Percentiles rank a stretch among this genome's conserved stretches.
phyloP scores from a whole-genome alignment of 345 rosid genomes.

The Passiflora organensis region DNA sequence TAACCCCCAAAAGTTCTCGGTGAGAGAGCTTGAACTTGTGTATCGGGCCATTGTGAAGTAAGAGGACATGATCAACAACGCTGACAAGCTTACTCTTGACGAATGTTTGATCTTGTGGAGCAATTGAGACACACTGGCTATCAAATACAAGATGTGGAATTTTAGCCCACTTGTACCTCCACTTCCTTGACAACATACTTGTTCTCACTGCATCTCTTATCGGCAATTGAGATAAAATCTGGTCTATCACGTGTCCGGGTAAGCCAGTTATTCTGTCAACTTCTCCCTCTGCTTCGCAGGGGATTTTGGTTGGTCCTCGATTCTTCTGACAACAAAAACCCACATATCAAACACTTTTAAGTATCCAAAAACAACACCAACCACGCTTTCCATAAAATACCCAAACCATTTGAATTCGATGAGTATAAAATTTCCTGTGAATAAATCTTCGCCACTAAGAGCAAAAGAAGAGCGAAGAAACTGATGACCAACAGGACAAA shows the following conservation, averaged over 20 bases:
- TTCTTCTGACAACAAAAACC: slow-evolving; percentile 28
- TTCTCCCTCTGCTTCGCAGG: slow-evolving; percentile 36
- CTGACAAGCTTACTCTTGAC: slow-evolving; percentile 46
- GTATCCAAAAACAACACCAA: no score
- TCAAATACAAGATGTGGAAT: slow-evolving; percentile 57
- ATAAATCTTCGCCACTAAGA: no score
- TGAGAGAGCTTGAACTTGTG: slow-evolving; percentile 66
- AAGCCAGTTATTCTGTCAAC: slow-evolving; percentile 49
- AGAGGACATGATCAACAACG: slow-evolving; percentile 57
- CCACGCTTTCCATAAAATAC: no score
- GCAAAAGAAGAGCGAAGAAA: no score
- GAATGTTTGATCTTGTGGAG: slow-evolving; percentile 44
- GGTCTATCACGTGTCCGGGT: slow-evolving; percentile 52
- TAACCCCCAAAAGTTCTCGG: slow-evolving; percentile 53
- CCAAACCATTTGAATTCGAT: no score
- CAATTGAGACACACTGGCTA: slow-evolving; percentile 33
- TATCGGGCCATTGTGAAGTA: slow-evolving; percentile 54
- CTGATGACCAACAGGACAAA: no score
- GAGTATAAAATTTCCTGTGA: no score
- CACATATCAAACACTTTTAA: no score
- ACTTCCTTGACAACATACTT: slow-evolving; percentile 47
- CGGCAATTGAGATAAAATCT: slow-evolving; percentile 48
- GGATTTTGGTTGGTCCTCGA: slow-evolving; percentile 44
- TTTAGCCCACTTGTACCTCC: slow-evolving; percentile 64
- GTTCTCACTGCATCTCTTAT: slow-evolving; percentile 66